Percentiles rank a stretch among this genome's conserved stretches.
Evolutionary conservation across 139 green algal genomes (phyloP).

Genomic region (Raphidocelis subcapitata): DNA sequence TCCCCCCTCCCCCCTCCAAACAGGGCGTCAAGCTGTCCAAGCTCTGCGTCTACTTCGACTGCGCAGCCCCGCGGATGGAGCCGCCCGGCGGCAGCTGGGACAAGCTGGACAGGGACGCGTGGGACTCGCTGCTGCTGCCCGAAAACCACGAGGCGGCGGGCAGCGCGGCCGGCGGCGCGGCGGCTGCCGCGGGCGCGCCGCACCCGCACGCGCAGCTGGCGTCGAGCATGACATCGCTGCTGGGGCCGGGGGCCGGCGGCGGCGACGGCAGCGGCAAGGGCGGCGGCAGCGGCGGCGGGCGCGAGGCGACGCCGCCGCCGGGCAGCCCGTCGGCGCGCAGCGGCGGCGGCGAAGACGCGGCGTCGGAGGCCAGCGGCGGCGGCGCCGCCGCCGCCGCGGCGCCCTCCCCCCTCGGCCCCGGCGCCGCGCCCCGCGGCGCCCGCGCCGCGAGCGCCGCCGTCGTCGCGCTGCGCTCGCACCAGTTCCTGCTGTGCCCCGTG

Average conservation of each 20-base stretch:
- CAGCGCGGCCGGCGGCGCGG: neutral
- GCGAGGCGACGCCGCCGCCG: no score
- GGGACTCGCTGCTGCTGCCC: slow-evolving; percentile 75
- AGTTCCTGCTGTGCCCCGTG: slow-evolving; percentile 72
- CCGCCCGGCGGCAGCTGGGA: slow-evolving; percentile 43
- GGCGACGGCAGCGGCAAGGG: neutral
- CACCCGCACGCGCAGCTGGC: neutral
- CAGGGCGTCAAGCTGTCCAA: slow-evolving; percentile 65
- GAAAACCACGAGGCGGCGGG: slow-evolving; percentile 19
- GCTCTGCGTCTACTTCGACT: slow-evolving; percentile 84
- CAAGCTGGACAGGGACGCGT: slow-evolving; percentile 48
- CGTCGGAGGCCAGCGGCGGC: no score
- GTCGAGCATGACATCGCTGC: neutral
- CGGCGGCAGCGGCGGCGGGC: neutral
- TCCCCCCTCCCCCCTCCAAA: neutral
- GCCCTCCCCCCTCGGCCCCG: no score
- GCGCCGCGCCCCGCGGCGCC: no score
- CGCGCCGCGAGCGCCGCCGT: no score
- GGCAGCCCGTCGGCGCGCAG: no score
- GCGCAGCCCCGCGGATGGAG: slow-evolving; percentile 46
- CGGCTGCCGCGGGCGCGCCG: neutral
- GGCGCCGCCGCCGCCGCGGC: no score
- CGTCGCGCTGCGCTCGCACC: slow-evolving; percentile 15
- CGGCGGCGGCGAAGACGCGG: no score
- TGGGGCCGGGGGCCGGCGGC: neutral